phyloP scores from a whole-genome alignment of 192 early-diverging fungal species.

The Dispira simplex region DNA sequence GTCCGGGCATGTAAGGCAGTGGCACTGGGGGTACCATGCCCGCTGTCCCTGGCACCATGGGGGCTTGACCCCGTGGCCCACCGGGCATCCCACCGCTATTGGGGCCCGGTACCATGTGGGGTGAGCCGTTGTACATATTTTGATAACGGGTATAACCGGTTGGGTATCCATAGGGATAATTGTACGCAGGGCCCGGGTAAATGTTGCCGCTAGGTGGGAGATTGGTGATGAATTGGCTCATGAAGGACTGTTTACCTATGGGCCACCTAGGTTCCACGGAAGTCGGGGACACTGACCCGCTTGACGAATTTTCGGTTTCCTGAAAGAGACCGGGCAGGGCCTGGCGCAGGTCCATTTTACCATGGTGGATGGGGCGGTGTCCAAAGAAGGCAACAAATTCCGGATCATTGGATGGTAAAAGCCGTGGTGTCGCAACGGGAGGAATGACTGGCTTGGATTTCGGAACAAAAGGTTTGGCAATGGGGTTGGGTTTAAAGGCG shows the following conservation, averaged over 20 bases:
- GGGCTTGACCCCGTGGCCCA: not conserved
- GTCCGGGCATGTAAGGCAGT: not conserved
- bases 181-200: slow-evolving; percentile 21
- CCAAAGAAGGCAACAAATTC: slow-evolving; percentile 4
- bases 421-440: not conserved
- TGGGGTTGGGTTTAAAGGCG: slow-evolving; percentile 59
- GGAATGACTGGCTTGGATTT: slow-evolving; percentile 24
- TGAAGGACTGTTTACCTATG: slow-evolving; percentile 31
- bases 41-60: not conserved
- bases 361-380: slow-evolving; percentile 2
- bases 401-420: not conserved
- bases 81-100: not conserved
- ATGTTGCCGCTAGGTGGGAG: slow-evolving; percentile 30
- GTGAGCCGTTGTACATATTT: not conserved
- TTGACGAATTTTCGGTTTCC: not conserved
- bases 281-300: slow-evolving; percentile 10
- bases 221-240: slow-evolving; percentile 29
- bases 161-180: slow-evolving; percentile 17
- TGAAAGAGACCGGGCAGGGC: slow-evolving; percentile 11
- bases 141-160: not conserved
- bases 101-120: not conserved
- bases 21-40: not conserved
- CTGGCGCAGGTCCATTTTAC: slow-evolving; percentile 14
- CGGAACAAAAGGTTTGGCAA: slow-evolving; percentile 52
- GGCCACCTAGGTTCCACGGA: slow-evolving; percentile 35